phyloP scores from a whole-genome alignment of 1,284 basidiomycete species.

The Filobasidium uniguttulatum region DNA sequence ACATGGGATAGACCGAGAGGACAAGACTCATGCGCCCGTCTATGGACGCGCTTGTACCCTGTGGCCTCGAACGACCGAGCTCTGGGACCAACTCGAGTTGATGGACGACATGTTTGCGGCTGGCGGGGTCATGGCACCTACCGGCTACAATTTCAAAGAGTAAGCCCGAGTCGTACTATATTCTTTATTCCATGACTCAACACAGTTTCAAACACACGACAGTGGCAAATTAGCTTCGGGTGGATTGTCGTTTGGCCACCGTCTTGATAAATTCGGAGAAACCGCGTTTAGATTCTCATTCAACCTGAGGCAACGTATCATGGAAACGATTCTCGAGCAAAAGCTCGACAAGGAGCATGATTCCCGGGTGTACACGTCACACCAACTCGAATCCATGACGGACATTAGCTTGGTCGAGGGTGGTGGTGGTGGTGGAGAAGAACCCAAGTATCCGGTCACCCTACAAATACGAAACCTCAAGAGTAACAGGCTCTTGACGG shows the following conservation, averaged over 20 bases:
- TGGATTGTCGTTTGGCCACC: not conserved
- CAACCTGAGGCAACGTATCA: not conserved
- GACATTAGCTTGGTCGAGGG: not conserved
- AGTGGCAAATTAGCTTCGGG: not conserved
- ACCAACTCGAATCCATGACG: not conserved
- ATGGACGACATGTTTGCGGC: constrained; percentile 3
- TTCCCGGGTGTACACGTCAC: not conserved
- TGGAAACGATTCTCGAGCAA: not conserved
- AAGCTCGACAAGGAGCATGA: not conserved
- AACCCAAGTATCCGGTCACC: no score
- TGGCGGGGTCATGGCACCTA: not conserved
- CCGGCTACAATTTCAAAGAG: constrained; percentile 1
- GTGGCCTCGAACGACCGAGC: constrained; percentile 1
- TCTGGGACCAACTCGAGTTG: constrained; percentile 2
- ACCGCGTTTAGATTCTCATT: constrained; percentile 1
- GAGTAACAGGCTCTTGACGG: not conserved
- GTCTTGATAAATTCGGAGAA: not conserved
- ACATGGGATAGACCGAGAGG: not conserved
- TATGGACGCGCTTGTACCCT: constrained; percentile 3
- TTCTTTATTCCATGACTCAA: no score
- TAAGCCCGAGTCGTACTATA: no score
- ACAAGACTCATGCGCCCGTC: not conserved
- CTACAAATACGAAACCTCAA: not conserved
- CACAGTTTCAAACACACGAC: no score
- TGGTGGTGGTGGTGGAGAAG: not conserved